Conservation (phyloP, 2,329 filamentous ascomycete species). For the Scytalidium lignicola region DNA sequence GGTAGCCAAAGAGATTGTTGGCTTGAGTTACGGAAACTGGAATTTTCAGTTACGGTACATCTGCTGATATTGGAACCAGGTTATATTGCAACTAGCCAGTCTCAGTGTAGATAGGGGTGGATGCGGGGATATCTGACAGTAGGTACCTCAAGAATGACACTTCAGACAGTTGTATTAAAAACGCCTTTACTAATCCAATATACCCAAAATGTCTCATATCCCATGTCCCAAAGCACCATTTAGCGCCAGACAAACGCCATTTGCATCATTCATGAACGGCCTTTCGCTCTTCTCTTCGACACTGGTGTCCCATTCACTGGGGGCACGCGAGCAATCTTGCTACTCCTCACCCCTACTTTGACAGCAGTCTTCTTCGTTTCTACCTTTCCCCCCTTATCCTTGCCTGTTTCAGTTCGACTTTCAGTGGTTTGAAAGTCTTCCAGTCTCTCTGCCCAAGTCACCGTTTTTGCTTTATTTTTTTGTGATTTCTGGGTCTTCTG, state of each 20-base stretch:
- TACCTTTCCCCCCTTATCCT: slow-evolving; percentile 14
- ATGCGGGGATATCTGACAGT: too few species aligned
- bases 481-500: slow-evolving; percentile 21
- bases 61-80: too few species aligned
- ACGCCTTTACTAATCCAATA: not conserved
- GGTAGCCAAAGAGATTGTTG: too few species aligned
- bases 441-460: slow-evolving; percentile 27
- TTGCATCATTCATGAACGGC: slow-evolving; percentile 4
- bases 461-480: slow-evolving; percentile 22
- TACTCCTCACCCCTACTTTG: slow-evolving; percentile 20
- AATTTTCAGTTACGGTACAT: too few species aligned
- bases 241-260: not conserved
- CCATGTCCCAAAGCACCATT: not conserved
- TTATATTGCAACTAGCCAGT: too few species aligned
- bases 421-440: slow-evolving; percentile 22
- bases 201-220: not conserved
- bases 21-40: too few species aligned
- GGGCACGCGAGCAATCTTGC: slow-evolving; percentile 23
- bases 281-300: slow-evolving; percentile 21
- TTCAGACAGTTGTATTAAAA: not conserved
- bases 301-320: slow-evolving; percentile 26
- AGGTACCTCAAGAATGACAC: too few species aligned
- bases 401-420: slow-evolving; percentile 15
- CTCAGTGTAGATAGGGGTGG: too few species aligned
- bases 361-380: slow-evolving; percentile 20